Percentiles rank a stretch among this genome's conserved stretches.
These are phyloP conservation scores for Termitomyces sp. DNA, from an alignment of 768 basidiomycete genomes.

Conservation along the genomic window DNA sequence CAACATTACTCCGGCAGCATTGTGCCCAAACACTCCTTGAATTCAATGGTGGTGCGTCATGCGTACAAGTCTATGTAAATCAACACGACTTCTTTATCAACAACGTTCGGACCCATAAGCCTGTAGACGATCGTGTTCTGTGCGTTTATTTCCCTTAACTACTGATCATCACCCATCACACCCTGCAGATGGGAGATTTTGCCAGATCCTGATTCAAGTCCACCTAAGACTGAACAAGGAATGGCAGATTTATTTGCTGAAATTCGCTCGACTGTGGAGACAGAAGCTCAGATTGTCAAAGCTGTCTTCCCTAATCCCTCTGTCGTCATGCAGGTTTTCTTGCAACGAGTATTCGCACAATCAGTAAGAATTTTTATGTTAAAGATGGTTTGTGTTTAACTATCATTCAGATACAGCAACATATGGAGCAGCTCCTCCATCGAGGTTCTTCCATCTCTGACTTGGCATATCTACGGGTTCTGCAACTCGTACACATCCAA, in stretches of 20 bases:
- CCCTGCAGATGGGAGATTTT: slow-evolving; percentile 69
- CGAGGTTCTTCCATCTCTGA: slow-evolving; percentile 73
- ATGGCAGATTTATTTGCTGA: slow-evolving; percentile 77
- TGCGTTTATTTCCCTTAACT: slow-evolving; percentile 22
- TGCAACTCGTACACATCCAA: slow-evolving; percentile 82
- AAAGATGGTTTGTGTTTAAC: not conserved
- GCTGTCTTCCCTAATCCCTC: slow-evolving; percentile 97
- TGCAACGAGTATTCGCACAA: slow-evolving; percentile 97
- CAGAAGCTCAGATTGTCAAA: slow-evolving; percentile 96
- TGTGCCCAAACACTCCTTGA: slow-evolving; percentile 95
- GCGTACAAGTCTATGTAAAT: slow-evolving; percentile 98
- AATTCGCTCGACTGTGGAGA: slow-evolving; percentile 86
- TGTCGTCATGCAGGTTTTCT: slow-evolving; percentile 95
- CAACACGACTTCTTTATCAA: slow-evolving; percentile 99
- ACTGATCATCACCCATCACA: not conserved
- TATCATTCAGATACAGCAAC: slow-evolving; percentile 80
- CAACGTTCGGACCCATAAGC: slow-evolving; percentile 62
- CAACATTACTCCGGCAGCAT: slow-evolving; percentile 50
- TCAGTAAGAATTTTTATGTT: slow-evolving; percentile 48
- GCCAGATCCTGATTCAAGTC: slow-evolving; percentile 69
- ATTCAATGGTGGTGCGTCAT: slow-evolving; percentile 96
- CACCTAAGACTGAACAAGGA: slow-evolving; percentile 78
- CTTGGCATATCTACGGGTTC: slow-evolving; percentile 83
- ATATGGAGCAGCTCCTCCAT: slow-evolving; percentile 85
- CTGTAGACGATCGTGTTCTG: slow-evolving; percentile 52